phyloP scores from a whole-genome alignment of 164 flowering plant genomes.

The Chloranthus sessilifolius region DNA sequence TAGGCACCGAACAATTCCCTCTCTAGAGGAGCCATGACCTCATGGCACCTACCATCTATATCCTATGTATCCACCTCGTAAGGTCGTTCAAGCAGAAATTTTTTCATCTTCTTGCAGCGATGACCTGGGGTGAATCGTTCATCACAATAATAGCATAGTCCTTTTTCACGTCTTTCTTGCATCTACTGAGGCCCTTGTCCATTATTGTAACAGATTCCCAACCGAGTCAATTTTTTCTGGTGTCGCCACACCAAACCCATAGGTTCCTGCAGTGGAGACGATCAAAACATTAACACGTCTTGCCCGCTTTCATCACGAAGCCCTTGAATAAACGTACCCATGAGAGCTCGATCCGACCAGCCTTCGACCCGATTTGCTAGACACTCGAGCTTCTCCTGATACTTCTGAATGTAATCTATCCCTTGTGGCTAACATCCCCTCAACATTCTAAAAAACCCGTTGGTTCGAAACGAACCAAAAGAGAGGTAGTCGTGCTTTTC shows the following conservation, averaged over 20 bases:
- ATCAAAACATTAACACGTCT: neutral
- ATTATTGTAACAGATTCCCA: too few species aligned
- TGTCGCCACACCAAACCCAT: neutral
- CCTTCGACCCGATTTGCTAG: neutral
- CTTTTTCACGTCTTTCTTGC: neutral
- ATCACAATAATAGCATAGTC: neutral
- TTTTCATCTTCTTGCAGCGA: neutral
- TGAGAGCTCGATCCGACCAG: neutral
- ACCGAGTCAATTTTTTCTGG: neutral
- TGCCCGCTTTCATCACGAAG: neutral
- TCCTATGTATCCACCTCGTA: too few species aligned
- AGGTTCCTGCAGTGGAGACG: neutral
- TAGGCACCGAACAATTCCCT: too few species aligned
- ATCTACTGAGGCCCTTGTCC: neutral
- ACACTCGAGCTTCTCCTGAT: neutral
- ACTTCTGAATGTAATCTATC: too few species aligned
- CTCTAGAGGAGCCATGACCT: too few species aligned
- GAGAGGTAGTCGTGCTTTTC: too few species aligned
- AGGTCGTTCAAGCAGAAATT: too few species aligned
- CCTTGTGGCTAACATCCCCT: too few species aligned
- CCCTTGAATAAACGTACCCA: neutral
- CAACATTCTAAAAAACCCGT: too few species aligned
- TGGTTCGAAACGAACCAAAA: too few species aligned
- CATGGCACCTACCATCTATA: too few species aligned
- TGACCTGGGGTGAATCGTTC: neutral